These are phyloP conservation scores for Acer campestre DNA, from an alignment of 345 rosid genomes.

Conservation along the genomic window DNA sequence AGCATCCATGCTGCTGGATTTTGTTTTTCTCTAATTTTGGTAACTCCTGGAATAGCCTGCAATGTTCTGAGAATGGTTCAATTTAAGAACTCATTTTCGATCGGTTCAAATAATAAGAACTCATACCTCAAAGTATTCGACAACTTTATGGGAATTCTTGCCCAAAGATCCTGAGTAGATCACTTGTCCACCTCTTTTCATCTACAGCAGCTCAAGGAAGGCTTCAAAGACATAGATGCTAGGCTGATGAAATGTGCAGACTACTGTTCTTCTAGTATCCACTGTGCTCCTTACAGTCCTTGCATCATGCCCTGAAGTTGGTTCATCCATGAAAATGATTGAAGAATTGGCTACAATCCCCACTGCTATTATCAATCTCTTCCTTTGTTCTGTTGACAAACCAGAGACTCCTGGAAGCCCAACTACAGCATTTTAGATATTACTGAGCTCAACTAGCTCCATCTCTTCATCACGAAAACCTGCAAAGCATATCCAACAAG, in stretches of 20 bases:
- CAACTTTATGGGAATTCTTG: slow-evolving; percentile 44
- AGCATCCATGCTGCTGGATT: slow-evolving; percentile 34
- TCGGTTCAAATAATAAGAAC: not conserved
- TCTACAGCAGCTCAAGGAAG: slow-evolving; percentile 50
- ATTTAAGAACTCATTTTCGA: too few species aligned
- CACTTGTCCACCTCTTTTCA: slow-evolving; percentile 63
- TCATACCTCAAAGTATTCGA: slow-evolving; percentile 55
- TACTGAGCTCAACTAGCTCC: slow-evolving; percentile 17
- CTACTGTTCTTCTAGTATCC: slow-evolving; percentile 34
- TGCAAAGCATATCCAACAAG: too few species aligned
- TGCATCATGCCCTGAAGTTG: slow-evolving; percentile 62
- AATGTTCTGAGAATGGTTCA: too few species aligned
- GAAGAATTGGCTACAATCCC: slow-evolving; percentile 67
- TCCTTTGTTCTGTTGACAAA: slow-evolving; percentile 48
- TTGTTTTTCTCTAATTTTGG: slow-evolving; percentile 46
- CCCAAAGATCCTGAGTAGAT: slow-evolving; percentile 55
- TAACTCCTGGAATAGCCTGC: slow-evolving; percentile 49
- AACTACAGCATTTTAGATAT: slow-evolving; percentile 45
- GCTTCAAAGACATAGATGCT: slow-evolving; percentile 65
- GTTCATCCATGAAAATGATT: slow-evolving; percentile 66
- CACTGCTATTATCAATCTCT: slow-evolving; percentile 56
- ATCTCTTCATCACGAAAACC: too few species aligned
- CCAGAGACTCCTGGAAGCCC: slow-evolving; percentile 1
- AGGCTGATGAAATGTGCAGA: slow-evolving; percentile 64
- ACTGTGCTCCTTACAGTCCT: slow-evolving; percentile 58